phyloP scores from a whole-genome alignment of 2,329 filamentous ascomycete species.

The Verticillium albo-atrum region DNA sequence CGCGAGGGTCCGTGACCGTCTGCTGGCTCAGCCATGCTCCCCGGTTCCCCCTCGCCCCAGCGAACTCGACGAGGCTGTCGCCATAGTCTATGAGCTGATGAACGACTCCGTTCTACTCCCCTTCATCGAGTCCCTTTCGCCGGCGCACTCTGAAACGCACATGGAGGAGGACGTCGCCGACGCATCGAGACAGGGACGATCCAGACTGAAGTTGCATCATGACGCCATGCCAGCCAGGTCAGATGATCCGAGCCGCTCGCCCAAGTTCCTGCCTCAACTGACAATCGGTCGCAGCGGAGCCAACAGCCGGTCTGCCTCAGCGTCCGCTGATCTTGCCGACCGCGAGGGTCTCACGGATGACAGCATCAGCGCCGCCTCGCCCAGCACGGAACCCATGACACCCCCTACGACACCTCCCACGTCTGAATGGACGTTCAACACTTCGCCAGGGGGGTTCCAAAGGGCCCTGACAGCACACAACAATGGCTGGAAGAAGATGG shows the following conservation, averaged over 20 bases:
- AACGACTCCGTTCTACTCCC: conserved; percentile 92
- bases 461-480: conserved; percentile 49
- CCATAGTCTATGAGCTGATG: conserved; percentile 93
- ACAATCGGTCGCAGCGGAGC: conserved; percentile 30
- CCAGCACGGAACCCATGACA: conserved; percentile 61
- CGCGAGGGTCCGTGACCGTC: conserved; percentile 73
- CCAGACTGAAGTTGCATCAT: conserved; percentile 31
- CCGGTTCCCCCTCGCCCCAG: conserved; percentile 66
- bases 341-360: conserved; percentile 58
- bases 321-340: conserved; percentile 41
- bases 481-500: conserved; percentile 62
- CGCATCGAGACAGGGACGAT: conserved; percentile 31
- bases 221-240: conserved; percentile 21
- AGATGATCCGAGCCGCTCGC: conserved; percentile 37
- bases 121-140: conserved; percentile 69
- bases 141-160: conserved; percentile 27
- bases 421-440: conserved; percentile 48
- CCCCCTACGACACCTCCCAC: conserved; percentile 69
- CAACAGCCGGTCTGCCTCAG: conserved; percentile 36
- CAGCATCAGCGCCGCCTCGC: conserved; percentile 56
- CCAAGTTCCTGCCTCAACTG: conserved; percentile 40
- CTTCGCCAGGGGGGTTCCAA: conserved; percentile 49
- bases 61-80: conserved; percentile 74
- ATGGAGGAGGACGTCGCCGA: conserved; percentile 27
- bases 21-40: conserved; percentile 60